Evolutionary conservation across 495 filamentous ascomycete species (phyloP).

Genomic region (Hypoxylon fuscum): DNA sequence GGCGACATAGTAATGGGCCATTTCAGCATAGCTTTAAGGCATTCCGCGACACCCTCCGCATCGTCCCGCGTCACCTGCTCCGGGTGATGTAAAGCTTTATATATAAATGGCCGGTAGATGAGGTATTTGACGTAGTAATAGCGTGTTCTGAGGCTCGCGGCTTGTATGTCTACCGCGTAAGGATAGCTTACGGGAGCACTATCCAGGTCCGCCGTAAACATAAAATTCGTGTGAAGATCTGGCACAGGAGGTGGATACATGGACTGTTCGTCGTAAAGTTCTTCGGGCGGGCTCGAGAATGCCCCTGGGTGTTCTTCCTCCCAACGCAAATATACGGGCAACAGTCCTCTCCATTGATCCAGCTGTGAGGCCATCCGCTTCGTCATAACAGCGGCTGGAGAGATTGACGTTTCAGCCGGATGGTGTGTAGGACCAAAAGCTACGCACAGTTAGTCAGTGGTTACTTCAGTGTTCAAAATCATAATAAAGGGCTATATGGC

Average conservation of each 20-base stretch:
- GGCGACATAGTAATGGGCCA: slow-evolving; percentile 69
- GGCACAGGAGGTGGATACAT: slow-evolving; percentile 36
- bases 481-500: too few relatives aligned
- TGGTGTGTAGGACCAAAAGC: slow-evolving; percentile 33
- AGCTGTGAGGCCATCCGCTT: slow-evolving; percentile 60
- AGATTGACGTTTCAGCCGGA: slow-evolving; percentile 21
- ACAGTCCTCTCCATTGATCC: slow-evolving; percentile 63
- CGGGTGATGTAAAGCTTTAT: slow-evolving; percentile 68
- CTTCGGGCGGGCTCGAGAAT: slow-evolving; percentile 44
- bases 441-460: slow-evolving; percentile 18
- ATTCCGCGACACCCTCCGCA: slow-evolving; percentile 58
- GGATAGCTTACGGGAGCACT: slow-evolving; percentile 51
- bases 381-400: slow-evolving; percentile 50
- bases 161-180: slow-evolving; percentile 62
- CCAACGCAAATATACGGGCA: slow-evolving; percentile 64
- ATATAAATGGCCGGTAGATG: slow-evolving; percentile 66
- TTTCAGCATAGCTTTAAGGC: slow-evolving; percentile 59
- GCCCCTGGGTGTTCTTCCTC: slow-evolving; percentile 57
- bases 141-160: slow-evolving; percentile 63
- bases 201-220: slow-evolving; percentile 63
- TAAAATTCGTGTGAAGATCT: slow-evolving; percentile 41
- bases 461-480: background rate
- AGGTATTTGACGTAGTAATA: slow-evolving; percentile 69
- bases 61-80: slow-evolving; percentile 63
- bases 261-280: slow-evolving; percentile 39